phyloP scores from a whole-genome alignment of 2,329 filamentous ascomycete species.

The Aspergillus arachidicola region DNA sequence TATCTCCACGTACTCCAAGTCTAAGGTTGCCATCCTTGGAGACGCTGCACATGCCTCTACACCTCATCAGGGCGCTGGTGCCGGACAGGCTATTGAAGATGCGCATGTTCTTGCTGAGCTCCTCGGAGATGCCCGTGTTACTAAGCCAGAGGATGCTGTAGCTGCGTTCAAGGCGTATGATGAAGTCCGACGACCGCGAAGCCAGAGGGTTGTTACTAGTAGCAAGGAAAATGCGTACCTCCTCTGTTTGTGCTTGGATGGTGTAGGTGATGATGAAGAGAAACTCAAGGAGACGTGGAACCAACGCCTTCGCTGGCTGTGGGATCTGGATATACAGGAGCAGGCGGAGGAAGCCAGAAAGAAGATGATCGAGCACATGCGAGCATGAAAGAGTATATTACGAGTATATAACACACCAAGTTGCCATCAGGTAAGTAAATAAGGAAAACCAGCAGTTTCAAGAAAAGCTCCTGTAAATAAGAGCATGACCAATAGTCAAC shows the following conservation, averaged over 20 bases:
- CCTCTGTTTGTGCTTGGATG: constrained; percentile 29
- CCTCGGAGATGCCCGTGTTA: constrained; percentile 44
- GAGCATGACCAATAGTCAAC: background rate
- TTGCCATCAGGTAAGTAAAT: background rate
- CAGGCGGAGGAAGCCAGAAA: constrained; percentile 27
- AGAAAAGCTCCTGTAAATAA: background rate
- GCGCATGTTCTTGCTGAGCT: constrained; percentile 46
- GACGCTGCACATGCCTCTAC: constrained; percentile 45
- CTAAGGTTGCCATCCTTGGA: constrained; percentile 35
- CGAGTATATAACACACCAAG: background rate
- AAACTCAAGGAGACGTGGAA: constrained; percentile 28
- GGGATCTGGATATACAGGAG: constrained; percentile 35
- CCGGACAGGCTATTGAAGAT: constrained; percentile 44
- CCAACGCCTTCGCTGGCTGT: constrained; percentile 35
- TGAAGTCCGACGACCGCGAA: constrained; percentile 50
- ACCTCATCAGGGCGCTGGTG: constrained; percentile 42
- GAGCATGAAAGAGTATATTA: background rate
- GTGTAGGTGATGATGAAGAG: constrained; percentile 29
- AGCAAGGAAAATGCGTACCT: constrained; percentile 49
- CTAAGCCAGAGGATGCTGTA: constrained; percentile 36
- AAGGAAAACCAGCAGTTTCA: background rate
- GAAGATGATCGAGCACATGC: constrained; percentile 16
- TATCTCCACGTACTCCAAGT: constrained; percentile 33
- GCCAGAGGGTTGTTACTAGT: constrained; percentile 54
- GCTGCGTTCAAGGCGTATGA: constrained; percentile 58